These are phyloP conservation scores for Begonia masoniana DNA, from an alignment of 306 rosid species.

Conservation along the genomic window DNA sequence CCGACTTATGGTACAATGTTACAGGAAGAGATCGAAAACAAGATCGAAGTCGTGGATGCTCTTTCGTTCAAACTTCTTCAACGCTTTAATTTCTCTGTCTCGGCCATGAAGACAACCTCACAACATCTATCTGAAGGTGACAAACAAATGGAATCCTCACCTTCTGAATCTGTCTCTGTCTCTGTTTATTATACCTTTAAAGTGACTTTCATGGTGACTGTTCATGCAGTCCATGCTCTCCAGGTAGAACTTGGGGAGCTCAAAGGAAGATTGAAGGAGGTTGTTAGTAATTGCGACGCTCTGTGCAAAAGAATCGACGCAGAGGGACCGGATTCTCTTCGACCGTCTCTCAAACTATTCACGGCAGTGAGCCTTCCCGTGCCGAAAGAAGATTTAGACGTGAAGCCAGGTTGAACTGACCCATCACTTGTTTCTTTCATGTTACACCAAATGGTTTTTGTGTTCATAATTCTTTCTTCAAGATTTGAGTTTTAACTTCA, in stretches of 20 bases:
- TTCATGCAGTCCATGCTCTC: conserved; percentile 55
- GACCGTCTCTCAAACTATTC: conserved; percentile 53
- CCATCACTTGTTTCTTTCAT: too few relatives aligned
- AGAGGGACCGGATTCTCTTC: conserved; percentile 71
- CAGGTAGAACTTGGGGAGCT: conserved; percentile 91
- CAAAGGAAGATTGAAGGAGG: conserved; percentile 90
- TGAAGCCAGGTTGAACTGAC: too few relatives aligned
- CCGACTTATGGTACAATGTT: not conserved
- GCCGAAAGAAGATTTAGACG: conserved; percentile 14
- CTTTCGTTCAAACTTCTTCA: conserved; percentile 71
- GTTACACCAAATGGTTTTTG: too few relatives aligned
- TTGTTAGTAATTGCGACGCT: conserved; percentile 76
- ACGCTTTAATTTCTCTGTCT: conserved; percentile 64
- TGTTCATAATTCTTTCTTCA: too few relatives aligned
- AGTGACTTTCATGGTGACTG: conserved; percentile 3
- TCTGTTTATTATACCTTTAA: not conserved
- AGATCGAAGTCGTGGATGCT: conserved; percentile 78
- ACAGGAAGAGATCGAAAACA: conserved; percentile 85
- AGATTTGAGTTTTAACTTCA: too few relatives aligned
- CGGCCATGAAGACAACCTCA: conserved; percentile 71
- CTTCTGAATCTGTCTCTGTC: too few relatives aligned
- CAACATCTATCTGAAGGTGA: conserved; percentile 84
- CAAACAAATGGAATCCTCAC: not conserved
- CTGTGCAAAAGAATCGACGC: conserved; percentile 58
- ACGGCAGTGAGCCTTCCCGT: conserved; percentile 13